Evolutionary conservation across 768 basidiomycete species (phyloP).

Genomic region (Cystobasidium tubakii): DNA sequence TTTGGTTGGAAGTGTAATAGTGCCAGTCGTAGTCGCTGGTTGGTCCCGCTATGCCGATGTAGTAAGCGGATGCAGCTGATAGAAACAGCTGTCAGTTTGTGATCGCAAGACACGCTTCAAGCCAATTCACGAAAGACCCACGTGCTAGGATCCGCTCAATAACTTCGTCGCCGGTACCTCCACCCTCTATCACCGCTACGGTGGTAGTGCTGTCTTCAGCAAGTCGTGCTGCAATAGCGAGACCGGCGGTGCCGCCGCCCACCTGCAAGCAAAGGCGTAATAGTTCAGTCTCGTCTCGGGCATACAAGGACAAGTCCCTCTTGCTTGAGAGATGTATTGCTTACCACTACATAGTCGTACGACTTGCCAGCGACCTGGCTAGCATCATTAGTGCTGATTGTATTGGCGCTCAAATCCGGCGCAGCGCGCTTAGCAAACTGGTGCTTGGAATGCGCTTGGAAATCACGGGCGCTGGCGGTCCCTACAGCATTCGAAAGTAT

Average conservation of each 20-base stretch:
- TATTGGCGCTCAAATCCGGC: constrained; percentile 18
- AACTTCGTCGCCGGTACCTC: constrained; percentile 40
- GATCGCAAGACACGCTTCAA: background rate
- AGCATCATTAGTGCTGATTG: constrained; percentile 24
- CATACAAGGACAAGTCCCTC: background rate
- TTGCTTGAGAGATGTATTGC: background rate
- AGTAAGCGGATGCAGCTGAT: constrained; percentile 33
- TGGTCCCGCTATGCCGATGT: constrained; percentile 36
- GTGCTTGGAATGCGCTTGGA: background rate
- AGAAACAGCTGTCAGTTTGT: background rate
- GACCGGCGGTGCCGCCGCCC: constrained; percentile 47
- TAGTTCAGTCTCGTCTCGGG: background rate
- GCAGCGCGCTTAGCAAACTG: background rate
- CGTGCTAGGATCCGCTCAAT: constrained; percentile 39
- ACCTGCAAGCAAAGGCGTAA: background rate
- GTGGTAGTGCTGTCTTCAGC: constrained; percentile 40
- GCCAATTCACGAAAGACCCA: background rate
- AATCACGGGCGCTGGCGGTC: background rate
- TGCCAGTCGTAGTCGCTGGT: constrained; percentile 45
- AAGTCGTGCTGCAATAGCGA: constrained; percentile 48
- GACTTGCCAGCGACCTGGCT: background rate
- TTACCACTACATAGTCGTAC: constrained; percentile 33
- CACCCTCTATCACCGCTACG: constrained; percentile 48
- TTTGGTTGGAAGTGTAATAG: constrained; percentile 43
- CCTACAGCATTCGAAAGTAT: background rate